Conservation (phyloP, 2,329 filamentous ascomycete species). For the Ceratocystis colombiana region DNA sequence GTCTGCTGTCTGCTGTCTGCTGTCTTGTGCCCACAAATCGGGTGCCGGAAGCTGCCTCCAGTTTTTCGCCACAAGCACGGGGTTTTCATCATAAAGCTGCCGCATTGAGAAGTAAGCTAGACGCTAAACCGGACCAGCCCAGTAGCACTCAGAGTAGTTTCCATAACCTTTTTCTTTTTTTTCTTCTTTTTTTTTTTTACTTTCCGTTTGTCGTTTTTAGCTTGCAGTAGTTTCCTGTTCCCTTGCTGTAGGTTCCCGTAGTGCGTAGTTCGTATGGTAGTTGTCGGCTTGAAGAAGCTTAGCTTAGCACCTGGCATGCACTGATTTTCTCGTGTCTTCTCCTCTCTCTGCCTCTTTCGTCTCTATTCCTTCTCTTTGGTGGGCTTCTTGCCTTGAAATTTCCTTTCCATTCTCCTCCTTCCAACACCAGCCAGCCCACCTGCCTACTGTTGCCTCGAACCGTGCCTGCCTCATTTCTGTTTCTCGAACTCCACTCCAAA, state of each 20-base stretch:
- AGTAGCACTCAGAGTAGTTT: no score
- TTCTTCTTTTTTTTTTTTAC: no score
- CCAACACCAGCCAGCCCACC: background rate
- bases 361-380: no score
- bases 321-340: no score
- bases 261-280: background rate
- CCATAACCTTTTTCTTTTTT: no score
- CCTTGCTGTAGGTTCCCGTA: background rate
- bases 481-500: slow-evolving; percentile 6
- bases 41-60: background rate
- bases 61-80: background rate
- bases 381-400: background rate
- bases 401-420: background rate
- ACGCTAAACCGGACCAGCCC: background rate
- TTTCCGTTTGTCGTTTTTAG: no score
- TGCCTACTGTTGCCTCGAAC: background rate
- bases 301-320: background rate
- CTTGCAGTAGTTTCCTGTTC: background rate
- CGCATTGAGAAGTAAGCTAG: background rate
- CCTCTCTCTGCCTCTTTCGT: no score
- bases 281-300: background rate
- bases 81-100: background rate
- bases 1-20: no score
- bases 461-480: background rate
- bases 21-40: background rate